phyloP scores from a whole-genome alignment of 106 monocot species.

The Amphibolis antarctica region DNA sequence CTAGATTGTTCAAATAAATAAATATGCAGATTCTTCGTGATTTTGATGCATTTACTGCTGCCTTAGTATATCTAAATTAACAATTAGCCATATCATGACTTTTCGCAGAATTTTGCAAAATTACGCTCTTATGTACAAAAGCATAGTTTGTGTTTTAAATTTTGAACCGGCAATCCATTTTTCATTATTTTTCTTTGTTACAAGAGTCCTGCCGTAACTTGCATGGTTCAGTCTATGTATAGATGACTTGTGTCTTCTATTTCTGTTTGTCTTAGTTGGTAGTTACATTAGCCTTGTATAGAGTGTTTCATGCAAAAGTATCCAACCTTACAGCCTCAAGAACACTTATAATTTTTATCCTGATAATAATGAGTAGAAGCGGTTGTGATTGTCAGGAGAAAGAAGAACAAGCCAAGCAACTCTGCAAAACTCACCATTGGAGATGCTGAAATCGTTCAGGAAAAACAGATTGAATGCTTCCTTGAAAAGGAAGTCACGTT shows the following conservation, averaged over 20 bases:
- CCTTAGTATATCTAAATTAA: no score
- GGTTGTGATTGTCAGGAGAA: conserved; percentile 1
- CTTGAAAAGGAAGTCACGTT: background rate
- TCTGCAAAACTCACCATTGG: conserved; percentile 2
- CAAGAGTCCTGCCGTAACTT: background rate
- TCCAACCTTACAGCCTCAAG: background rate
- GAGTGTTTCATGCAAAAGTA: background rate
- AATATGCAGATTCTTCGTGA: no score
- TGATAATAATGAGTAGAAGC: no score
- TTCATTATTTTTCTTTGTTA: background rate
- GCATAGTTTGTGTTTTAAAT: no score
- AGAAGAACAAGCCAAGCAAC: conserved; percentile 7
- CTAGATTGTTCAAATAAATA: no score
- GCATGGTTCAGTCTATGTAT: background rate
- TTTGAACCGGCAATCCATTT: background rate
- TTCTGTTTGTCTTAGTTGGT: background rate
- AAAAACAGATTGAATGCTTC: background rate
- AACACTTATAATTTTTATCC: background rate
- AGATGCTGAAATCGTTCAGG: background rate
- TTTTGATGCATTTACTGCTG: no score
- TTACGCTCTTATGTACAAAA: no score
- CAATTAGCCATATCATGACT: no score
- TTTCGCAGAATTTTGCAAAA: no score
- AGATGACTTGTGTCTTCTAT: background rate
- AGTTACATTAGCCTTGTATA: background rate